Evolutionary conservation across 2,329 filamentous ascomycete species (phyloP), one percentile per base, ranked within the genome.

Genomic region (Thielaviopsis euricoi): DNA sequence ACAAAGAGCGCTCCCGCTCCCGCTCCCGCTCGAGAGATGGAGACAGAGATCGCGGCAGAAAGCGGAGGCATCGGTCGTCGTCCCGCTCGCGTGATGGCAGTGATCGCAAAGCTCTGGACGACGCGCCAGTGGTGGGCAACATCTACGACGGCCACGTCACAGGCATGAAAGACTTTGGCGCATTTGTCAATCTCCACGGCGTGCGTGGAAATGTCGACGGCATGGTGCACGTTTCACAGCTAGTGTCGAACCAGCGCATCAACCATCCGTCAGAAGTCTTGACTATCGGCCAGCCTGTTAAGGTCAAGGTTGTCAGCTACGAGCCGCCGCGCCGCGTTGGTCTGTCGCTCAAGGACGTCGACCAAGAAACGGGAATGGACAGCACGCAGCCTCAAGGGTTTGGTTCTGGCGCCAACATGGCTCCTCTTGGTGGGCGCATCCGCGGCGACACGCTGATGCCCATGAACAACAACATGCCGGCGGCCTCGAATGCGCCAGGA

Each of bases 341-440:
- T 0, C 73, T 98, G 6, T 95, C 90, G 0, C 96, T 98, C 90
- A 95, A 95, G 67, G 91, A 96, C 61, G 90, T 96, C 17, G 91
- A 98, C 64, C 93, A 98, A 68, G 78, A 81, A 29, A 90, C 87
- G 2, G 93, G 93, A 6, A 79, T 82, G 66, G 93, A 98, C 66
- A 73, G 95, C 46, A 81, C 85, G 29, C 89, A 90, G 0, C 83
- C 90, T 62, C 79, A 80, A 60, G 78, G 86, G 52, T 80, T 97
- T 65, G 83, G 86, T 29, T 93, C 91, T 1, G 93, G 93, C 7
- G 93, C 93, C 12, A 98, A 98, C 65, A 86, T 86, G 76, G 84
- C 91, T 67, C 82, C 82, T 1, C 72, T 97, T 5, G 86, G 90
- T 58, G 84, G 85, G 10, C 76, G 75, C 73, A 7, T 76, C 74